Base-by-base conservation (phyloP, 345 rosid genomes). In the Dipteronia sinensis region DNA sequence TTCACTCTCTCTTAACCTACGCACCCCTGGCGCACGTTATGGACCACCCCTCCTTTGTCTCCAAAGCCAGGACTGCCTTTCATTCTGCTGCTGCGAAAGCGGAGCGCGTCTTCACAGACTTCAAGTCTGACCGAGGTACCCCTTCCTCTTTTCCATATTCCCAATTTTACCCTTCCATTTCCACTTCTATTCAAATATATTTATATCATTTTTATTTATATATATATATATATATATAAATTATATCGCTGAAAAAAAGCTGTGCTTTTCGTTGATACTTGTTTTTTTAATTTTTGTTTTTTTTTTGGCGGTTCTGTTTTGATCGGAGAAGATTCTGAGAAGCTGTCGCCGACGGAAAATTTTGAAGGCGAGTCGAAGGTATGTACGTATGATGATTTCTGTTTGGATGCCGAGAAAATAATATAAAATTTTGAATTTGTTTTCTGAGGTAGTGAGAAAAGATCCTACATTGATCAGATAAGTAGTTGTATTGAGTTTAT, bases 61-160 rank as follows among this genome's bases (percentile, higher is more conserved):
- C 96, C 80, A 89, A 90, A 88, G 99, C 98, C 65, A 87, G 94
- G 90, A 88, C 89, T 31, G 99, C 97, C 85, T 83, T 95, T 83
- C 90, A 92, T 85, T 93, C 99, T 51, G 99, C 97, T 59, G 97
- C 99, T 22, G 98, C 97, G 73, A 92, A 92, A 88, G 98, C 99
- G 86, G 99, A 95, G 89, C 98, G 96, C 61, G 99, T 92, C 71
- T 82, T 95, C 84, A 88, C 90, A 78, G 98, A 95, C 80, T 83
- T 95, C 71, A 88, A 82, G 84, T 91, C 92, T 83, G 98, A 95
- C 87, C 93, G 85, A 83, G 97, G 98, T 91, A 1, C 64, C 25
- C 27, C 10, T 0, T 62, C 70, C 75, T 76, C 77, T 66, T 59
- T 46, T 64, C 6, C 38, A 8, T 62, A 29, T 67, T 42, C 65